phyloP scores from a whole-genome alignment of 768 basidiomycete species.

The Trametes maxima region DNA sequence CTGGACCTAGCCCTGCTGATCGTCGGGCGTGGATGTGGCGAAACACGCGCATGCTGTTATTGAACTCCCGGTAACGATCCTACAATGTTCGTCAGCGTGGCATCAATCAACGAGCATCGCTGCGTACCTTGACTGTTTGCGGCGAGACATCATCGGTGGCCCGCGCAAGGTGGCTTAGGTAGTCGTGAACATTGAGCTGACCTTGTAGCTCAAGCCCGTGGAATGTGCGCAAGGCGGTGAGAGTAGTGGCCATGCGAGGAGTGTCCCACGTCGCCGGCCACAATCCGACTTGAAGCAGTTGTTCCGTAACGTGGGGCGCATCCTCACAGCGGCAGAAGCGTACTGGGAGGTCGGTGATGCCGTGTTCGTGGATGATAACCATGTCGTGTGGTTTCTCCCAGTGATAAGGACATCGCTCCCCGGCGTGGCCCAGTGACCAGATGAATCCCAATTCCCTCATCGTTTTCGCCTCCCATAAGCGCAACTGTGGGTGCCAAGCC shows the following conservation, averaged over 20 bases:
- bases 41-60: neutral
- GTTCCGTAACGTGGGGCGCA: neutral
- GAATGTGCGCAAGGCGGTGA: neutral
- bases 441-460: neutral
- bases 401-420: neutral
- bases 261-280: constrained; percentile 6
- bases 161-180: neutral
- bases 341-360: neutral
- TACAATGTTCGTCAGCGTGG: neutral
- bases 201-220: constrained; percentile 1
- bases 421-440: neutral
- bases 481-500: neutral
- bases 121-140: neutral
- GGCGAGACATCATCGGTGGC: constrained; percentile 1
- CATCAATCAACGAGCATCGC: neutral
- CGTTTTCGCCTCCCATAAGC: neutral
- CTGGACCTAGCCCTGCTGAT: neutral
- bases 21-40: neutral
- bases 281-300: neutral
- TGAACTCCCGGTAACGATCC: constrained; percentile 11
- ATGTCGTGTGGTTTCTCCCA: neutral
- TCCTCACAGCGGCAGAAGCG: neutral
- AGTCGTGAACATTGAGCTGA: constrained; percentile 11
- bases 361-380: constrained; percentile 3
- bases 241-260: neutral